These are phyloP conservation scores for Ochromonas danica DNA, from an alignment of 108 stramenopile species.

Conservation along the genomic window DNA sequence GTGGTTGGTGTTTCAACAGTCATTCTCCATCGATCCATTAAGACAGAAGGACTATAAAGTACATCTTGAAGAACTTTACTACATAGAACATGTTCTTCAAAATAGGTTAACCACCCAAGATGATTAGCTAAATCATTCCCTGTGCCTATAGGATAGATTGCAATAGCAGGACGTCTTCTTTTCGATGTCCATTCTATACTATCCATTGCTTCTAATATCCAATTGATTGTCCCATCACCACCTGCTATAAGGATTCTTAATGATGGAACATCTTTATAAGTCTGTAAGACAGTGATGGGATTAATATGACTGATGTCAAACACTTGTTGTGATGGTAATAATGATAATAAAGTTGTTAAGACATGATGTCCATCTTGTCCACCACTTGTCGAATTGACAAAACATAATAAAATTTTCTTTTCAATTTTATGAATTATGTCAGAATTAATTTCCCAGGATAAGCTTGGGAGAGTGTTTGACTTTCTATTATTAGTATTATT, in stretches of 20 bases:
- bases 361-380: not conserved
- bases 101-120: not conserved
- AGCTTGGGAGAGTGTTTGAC: too few species aligned
- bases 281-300: not conserved
- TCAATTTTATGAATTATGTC: too few species aligned
- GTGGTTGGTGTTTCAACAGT: too few species aligned
- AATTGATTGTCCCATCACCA: not conserved
- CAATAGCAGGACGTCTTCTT: not conserved
- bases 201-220: not conserved
- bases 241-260: not conserved
- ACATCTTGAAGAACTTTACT: not conserved
- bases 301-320: not conserved
- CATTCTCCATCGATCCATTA: not conserved
- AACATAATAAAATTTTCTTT: not conserved
- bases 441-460: too few species aligned
- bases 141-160: not conserved
- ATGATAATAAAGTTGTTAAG: not conserved
- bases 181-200: not conserved
- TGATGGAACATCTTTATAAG: not conserved
- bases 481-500: too few species aligned
- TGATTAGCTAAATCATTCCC: not conserved
- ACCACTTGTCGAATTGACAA: not conserved
- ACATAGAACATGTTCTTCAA: not conserved
- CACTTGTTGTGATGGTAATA: not conserved
- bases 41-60: not conserved